These are phyloP conservation scores for Leptoxyphium fumago DNA, from an alignment of 2,329 filamentous ascomycete species.

Conservation along the genomic window DNA sequence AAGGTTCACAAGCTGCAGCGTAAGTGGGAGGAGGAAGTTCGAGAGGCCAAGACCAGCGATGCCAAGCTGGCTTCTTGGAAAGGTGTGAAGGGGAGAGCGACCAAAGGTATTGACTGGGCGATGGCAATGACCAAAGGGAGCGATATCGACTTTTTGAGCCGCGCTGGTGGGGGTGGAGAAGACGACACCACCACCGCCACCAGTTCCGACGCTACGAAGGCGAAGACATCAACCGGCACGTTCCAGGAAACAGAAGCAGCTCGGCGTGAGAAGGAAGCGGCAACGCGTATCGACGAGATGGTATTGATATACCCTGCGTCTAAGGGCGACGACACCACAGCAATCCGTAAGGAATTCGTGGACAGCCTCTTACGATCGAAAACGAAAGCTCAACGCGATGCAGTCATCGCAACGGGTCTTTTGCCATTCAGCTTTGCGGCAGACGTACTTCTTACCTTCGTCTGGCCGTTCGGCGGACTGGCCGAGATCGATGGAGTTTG, in stretches of 20 bases:
- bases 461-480: constrained; percentile 25
- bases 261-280: constrained; percentile 16
- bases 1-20: constrained; percentile 29
- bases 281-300: constrained; percentile 26
- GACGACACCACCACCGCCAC: constrained; percentile 1
- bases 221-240: constrained; percentile 16
- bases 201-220: constrained; percentile 4
- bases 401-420: constrained; percentile 28
- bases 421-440: constrained; percentile 23
- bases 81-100: constrained; percentile 28
- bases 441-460: constrained; percentile 19
- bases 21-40: constrained; percentile 32
- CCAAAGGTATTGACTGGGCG: constrained; percentile 26
- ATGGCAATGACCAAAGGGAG: constrained; percentile 26
- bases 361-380: constrained; percentile 28
- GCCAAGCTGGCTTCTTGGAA: constrained; percentile 28
- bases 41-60: constrained; percentile 26
- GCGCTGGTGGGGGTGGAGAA: constrained; percentile 13
- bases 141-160: constrained; percentile 30
- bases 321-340: constrained; percentile 14
- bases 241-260: constrained; percentile 13
- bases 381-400: constrained; percentile 26
- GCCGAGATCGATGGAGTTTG: constrained; percentile 23
- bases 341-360: constrained; percentile 27
- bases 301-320: constrained; percentile 26